Conservation (phyloP, 1,284 basidiomycete species). For the Ceratobasidium sp. region DNA sequence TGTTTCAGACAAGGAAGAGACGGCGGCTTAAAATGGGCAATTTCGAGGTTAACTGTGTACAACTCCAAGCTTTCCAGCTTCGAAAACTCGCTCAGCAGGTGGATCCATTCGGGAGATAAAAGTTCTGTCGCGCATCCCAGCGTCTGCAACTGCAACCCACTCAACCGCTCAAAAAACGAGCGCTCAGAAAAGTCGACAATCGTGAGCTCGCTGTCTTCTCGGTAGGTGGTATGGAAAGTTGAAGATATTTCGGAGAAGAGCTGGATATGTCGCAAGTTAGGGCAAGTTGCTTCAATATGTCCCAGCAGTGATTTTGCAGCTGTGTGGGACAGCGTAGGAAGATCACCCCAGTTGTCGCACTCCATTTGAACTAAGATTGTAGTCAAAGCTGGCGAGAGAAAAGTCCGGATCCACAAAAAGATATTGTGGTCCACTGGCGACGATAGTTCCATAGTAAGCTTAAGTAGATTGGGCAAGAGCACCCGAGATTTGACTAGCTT, state of each 20-base stretch:
- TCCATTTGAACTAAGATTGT: background rate
- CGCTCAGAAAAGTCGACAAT: background rate
- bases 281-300: background rate
- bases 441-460: background rate
- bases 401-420: background rate
- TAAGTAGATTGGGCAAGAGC: background rate
- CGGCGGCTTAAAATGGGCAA: background rate
- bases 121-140: background rate
- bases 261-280: background rate
- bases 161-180: background rate
- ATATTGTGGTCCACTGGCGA: background rate
- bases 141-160: background rate
- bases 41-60: background rate
- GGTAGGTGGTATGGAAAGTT: background rate
- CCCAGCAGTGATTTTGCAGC: background rate
- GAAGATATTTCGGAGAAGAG: background rate
- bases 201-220: no score
- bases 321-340: background rate
- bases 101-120: background rate
- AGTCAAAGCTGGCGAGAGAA: conserved; percentile 2
- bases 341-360: background rate
- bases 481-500: background rate
- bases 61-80: background rate
- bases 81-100: background rate
- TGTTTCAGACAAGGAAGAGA: background rate